These are phyloP conservation scores for Kitagawia praeruptora DNA, from an alignment of 129 eudicot genomes.

Conservation along the genomic window DNA sequence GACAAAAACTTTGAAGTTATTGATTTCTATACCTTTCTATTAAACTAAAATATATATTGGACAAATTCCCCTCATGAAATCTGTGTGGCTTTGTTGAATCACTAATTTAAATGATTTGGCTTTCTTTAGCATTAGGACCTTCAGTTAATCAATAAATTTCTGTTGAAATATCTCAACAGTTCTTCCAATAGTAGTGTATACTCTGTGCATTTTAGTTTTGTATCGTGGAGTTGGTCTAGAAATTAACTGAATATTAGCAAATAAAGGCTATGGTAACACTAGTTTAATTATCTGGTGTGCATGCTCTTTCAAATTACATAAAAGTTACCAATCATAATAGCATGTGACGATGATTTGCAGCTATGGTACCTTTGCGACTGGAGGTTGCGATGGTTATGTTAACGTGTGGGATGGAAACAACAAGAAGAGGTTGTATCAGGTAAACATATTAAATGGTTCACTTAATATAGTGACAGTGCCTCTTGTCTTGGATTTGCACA, in stretches of 20 bases:
- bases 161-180: background rate
- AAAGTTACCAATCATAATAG: background rate
- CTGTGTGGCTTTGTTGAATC: background rate
- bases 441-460: slow-evolving; percentile 8
- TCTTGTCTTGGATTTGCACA: background rate
- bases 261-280: background rate
- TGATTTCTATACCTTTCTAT: background rate
- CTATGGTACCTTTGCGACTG: slow-evolving; percentile 95
- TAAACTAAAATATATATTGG: background rate
- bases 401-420: slow-evolving; percentile 97
- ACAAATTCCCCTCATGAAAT: background rate
- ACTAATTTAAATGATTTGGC: background rate
- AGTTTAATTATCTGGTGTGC: background rate
- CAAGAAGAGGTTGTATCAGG: slow-evolving; percentile 94
- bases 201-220: background rate
- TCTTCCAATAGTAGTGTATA: background rate
- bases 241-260: background rate
- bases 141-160: background rate
- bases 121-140: background rate
- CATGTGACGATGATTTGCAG: slow-evolving; percentile 26
- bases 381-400: slow-evolving; percentile 91
- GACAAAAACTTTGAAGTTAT: background rate
- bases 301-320: background rate
- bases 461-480: background rate
- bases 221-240: background rate